Evolutionary conservation across 2,329 filamentous ascomycete genomes (phyloP).

Genomic region (Drechslera avenae): DNA sequence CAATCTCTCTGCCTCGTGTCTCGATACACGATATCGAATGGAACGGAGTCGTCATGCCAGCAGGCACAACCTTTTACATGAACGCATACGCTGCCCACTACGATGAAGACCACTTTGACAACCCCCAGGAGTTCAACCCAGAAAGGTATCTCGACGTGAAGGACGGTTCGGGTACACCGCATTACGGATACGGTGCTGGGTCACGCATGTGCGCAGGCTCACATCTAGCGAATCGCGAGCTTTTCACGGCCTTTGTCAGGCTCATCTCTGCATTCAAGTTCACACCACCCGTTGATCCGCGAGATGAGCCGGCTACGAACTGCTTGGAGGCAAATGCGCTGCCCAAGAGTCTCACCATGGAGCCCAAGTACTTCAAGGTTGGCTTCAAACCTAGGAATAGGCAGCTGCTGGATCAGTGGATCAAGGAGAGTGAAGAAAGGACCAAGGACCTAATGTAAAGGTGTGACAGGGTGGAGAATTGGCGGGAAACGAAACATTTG

Average conservation of each 20-base stretch:
- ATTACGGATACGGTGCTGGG: slow-evolving; percentile 57
- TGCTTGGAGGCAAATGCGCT: slow-evolving; percentile 53
- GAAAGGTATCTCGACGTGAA: slow-evolving; percentile 67
- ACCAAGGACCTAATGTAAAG: slow-evolving; percentile 48
- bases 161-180: slow-evolving; percentile 54
- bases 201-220: slow-evolving; percentile 55
- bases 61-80: slow-evolving; percentile 80
- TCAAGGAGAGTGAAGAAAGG: slow-evolving; percentile 53
- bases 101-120: slow-evolving; percentile 69
- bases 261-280: slow-evolving; percentile 56
- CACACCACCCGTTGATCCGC: slow-evolving; percentile 46
- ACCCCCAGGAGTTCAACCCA: slow-evolving; percentile 67
- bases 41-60: slow-evolving; percentile 69
- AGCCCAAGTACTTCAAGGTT: slow-evolving; percentile 58
- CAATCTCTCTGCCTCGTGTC: slow-evolving; percentile 74
- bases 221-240: slow-evolving; percentile 50
- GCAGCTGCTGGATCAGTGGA: slow-evolving; percentile 52
- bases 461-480: not conserved
- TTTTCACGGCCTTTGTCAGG: slow-evolving; percentile 56
- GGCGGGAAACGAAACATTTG: not conserved
- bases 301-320: slow-evolving; percentile 52
- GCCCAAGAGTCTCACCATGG: slow-evolving; percentile 56
- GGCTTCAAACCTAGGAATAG: slow-evolving; percentile 53
- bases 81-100: slow-evolving; percentile 77
- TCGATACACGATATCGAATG: slow-evolving; percentile 75